Base-by-base conservation (phyloP, 2,329 filamentous ascomycete species). In the Mollisiaceae sp. region DNA sequence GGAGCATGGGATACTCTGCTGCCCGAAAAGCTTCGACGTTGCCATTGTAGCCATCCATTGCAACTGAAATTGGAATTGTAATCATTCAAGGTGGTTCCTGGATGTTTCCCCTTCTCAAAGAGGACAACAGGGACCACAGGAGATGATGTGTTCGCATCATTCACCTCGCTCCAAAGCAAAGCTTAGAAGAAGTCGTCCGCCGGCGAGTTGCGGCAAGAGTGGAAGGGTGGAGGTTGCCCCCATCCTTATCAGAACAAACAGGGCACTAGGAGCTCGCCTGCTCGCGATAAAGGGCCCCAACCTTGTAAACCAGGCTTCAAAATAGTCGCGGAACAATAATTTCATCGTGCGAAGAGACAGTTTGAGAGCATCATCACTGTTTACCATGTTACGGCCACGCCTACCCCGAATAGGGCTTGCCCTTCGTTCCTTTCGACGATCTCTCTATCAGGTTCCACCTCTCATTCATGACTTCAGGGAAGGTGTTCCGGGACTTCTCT, bases 401-500 rank as follows among this genome's bases (percentile, higher is more conserved):
- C 61, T 77, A 60, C 70, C 73, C 61, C 70, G 73, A 65, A 71
- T 73, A 71, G 68, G 67, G 55, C 65, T 60, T 38, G 65, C 67
- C 63, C 61, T 73, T 22, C 63, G 63, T 14, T 41, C 60, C n/a
- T 67, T 65, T 50, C 70, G 78, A 62, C 80, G 84, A 68, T 79
- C 79, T 57, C 70, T 83, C 58, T 85, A 87, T 73, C 67, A 76
- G 50, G 75, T 86, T 27, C 83, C 83, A n/a, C 59, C 73, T 43
- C 78, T 86, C 69, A 73, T 72, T 39, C 80, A 85, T 63, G 76
- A 82, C 70, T 83, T 79, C 79, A 70, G 71, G 9, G 65, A 83
- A 54, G 85, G 83, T 65, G 82, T 97, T 6, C 85, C 87, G n/a
- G 86, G 87, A 15, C 83, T 98, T 67, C 83, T 97, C 76, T 89